Base-by-base conservation (phyloP, 176 grass and related monocot genomes). In the Lolium rigidum region DNA sequence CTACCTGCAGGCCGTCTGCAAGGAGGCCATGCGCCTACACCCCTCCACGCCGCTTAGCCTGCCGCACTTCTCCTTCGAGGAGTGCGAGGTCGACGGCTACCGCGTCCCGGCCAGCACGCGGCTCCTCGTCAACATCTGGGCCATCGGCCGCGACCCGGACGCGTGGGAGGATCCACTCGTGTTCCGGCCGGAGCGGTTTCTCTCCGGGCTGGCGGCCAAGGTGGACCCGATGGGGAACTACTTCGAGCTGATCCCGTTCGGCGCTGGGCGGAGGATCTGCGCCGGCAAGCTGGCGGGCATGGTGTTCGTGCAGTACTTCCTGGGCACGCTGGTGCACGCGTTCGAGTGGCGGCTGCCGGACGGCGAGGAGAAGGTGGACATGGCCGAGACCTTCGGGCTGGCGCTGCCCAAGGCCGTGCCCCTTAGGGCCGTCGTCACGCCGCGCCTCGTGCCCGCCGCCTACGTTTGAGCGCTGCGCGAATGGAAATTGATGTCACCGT, bases 201-300 rank as follows among this genome's bases (percentile, higher is more conserved):
- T 97, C 0, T 52, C 85, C 4, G 86, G 89, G 0, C 82, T 62
- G 0, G 79, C 83, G 1, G 86, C 68, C 3, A 82, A 67, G 65
- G 80, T 94, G 0, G 92, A 94, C 66, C 94, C 94, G 0, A 69
- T 94, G 3, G 94, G 94, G 1, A 97, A 94, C 76, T 15, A 72
- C 83, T 97, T 97, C 79, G 94, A 97, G 86, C 92, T 97, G 26
- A 97, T 97, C 39, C 94, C 94, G 6, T 94, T 97, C 52, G 94
- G 92, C 59, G 94, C 92, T 7, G 94, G 94, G 4, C 10, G 94
- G 17, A 58, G 94, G 86, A 87, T 97, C 65, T 97, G 94, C 70
- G 94, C 94, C 1, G 94, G 94, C 1, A 97, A 97, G 89, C 80
- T 97, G 3, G 92, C 87, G 0, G 94, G 94, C 4, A 94, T 97